These are phyloP conservation scores for Exserohilum rostratum DNA, from an alignment of 2,329 filamentous ascomycete species.

Conservation along the genomic window DNA sequence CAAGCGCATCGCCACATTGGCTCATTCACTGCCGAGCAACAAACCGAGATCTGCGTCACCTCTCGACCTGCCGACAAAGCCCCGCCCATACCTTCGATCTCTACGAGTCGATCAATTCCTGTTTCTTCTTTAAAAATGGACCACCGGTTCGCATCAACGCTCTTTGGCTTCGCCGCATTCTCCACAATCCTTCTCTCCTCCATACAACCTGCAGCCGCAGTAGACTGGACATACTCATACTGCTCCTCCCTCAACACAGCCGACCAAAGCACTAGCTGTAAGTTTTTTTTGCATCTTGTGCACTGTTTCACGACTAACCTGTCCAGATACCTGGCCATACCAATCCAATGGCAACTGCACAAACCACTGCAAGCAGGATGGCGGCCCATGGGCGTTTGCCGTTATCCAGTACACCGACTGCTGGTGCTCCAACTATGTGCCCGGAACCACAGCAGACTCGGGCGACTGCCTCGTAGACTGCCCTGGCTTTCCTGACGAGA, in stretches of 20 bases:
- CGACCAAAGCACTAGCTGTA: slow-evolving; percentile 42
- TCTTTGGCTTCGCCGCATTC: slow-evolving; percentile 26
- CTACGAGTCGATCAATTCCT: slow-evolving; percentile 5
- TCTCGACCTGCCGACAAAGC: background rate
- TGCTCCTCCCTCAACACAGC: slow-evolving; percentile 55
- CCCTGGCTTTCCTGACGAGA: slow-evolving; percentile 70
- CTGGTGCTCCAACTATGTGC: slow-evolving; percentile 76
- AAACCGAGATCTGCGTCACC: background rate
- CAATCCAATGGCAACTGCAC: slow-evolving; percentile 75
- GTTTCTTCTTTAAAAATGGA: slow-evolving; percentile 20
- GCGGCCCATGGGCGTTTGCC: slow-evolving; percentile 65
- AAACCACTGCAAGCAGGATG: slow-evolving; percentile 60
- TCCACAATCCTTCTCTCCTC: slow-evolving; percentile 27
- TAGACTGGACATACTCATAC: slow-evolving; percentile 34
- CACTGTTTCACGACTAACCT: slow-evolving; percentile 10
- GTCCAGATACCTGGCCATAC: slow-evolving; percentile 36
- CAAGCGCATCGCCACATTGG: slow-evolving; percentile 10
- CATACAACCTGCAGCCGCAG: slow-evolving; percentile 5
- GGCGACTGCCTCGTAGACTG: slow-evolving; percentile 64
- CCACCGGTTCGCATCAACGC: slow-evolving; percentile 8
- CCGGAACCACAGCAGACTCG: slow-evolving; percentile 50
- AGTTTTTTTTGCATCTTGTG: slow-evolving; percentile 16
- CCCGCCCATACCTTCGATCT: slow-evolving; percentile 5
- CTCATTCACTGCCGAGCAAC: slow-evolving; percentile 9
- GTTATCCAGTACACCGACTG: slow-evolving; percentile 69